phyloP scores from a whole-genome alignment of 2,329 filamentous ascomycete genomes.

The Arthrobotrys sinensis region DNA sequence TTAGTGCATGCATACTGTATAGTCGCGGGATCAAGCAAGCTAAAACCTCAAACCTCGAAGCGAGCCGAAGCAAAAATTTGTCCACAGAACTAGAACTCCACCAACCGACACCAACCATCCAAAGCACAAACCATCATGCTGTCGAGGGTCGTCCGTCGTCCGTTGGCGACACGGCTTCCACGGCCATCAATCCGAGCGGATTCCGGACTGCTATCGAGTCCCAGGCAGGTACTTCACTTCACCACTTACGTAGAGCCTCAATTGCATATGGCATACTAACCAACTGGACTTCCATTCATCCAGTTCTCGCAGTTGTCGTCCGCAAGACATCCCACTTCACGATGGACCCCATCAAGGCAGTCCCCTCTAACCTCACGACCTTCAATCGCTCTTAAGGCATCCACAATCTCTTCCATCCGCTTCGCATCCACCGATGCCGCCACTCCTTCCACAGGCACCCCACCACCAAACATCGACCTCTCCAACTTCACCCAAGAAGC shows the following conservation, averaged over 20 bases:
- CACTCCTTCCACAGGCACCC: conserved; percentile 4
- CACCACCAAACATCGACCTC: conserved; percentile 44
- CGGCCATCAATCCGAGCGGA: conserved; percentile 16
- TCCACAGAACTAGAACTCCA: conserved; percentile 4
- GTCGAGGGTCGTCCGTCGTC: conserved; percentile 51
- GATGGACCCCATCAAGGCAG: conserved; percentile 45
- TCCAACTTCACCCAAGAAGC: conserved; percentile 41
- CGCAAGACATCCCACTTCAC: conserved; percentile 41
- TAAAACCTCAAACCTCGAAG: conserved; percentile 26
- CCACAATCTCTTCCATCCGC: conserved; percentile 53
- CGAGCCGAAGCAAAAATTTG: conserved; percentile 46
- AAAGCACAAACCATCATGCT: conserved; percentile 30
- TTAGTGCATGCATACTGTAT: background rate
- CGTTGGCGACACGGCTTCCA: conserved; percentile 23
- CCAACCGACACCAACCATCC: background rate
- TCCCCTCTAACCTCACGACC: conserved; percentile 25
- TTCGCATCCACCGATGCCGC: conserved; percentile 59
- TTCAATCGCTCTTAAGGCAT: conserved; percentile 31
- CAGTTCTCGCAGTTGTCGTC: conserved; percentile 54
- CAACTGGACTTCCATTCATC: background rate
- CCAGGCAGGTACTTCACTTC: conserved; percentile 49
- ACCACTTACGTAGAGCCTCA: conserved; percentile 7
- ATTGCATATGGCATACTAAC: background rate
- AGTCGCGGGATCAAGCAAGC: conserved; percentile 19
- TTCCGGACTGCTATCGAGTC: conserved; percentile 34